Evolutionary conservation across 768 basidiomycete genomes (phyloP).

Genomic region (Tricholoma hemisulphureum): DNA sequence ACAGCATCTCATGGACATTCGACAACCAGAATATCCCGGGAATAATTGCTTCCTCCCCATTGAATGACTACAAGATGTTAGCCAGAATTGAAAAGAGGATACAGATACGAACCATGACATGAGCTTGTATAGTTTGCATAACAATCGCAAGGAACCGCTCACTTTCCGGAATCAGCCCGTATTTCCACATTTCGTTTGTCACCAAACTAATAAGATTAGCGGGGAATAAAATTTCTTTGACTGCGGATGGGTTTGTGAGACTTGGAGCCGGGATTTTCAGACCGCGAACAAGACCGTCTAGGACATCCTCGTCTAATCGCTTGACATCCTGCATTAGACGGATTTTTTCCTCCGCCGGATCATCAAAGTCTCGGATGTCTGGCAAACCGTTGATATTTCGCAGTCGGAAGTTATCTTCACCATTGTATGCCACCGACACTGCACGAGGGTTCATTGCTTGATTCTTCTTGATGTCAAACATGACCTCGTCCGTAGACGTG

Average conservation of each 20-base stretch:
- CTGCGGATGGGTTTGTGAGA: conserved; percentile 84
- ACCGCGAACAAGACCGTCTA: conserved; percentile 85
- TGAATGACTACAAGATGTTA: conserved; percentile 63
- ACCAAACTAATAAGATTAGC: conserved; percentile 96
- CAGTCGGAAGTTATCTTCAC: conserved; percentile 72
- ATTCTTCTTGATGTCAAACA: conserved; percentile 69
- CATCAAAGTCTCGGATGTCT: conserved; percentile 76
- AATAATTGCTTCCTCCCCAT: conserved; percentile 90
- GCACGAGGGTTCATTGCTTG: conserved; percentile 77
- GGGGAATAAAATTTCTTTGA: conserved; percentile 98
- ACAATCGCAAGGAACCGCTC: conserved; percentile 98
- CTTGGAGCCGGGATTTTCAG: conserved; percentile 92
- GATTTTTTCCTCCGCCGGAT: conserved; percentile 94
- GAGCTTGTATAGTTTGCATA: conserved; percentile 96
- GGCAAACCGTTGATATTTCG: conserved; percentile 60
- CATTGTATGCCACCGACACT: conserved; percentile 85
- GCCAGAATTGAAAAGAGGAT: conserved; percentile 4
- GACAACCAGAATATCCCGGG: conserved; percentile 99
- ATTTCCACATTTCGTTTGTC: conserved; percentile 99
- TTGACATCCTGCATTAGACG: conserved; percentile 88
- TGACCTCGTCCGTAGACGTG: conserved; percentile 74
- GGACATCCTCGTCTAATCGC: conserved; percentile 88
- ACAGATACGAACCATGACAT: conserved; percentile 85
- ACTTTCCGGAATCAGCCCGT: conserved; percentile 93
- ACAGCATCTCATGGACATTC: conserved; percentile 98